A percentile compares a stretch with the other conserved stretches of the same genome.
phyloP scores from a whole-genome alignment of 257 asterid genomes.

The Scutellaria barbata region DNA sequence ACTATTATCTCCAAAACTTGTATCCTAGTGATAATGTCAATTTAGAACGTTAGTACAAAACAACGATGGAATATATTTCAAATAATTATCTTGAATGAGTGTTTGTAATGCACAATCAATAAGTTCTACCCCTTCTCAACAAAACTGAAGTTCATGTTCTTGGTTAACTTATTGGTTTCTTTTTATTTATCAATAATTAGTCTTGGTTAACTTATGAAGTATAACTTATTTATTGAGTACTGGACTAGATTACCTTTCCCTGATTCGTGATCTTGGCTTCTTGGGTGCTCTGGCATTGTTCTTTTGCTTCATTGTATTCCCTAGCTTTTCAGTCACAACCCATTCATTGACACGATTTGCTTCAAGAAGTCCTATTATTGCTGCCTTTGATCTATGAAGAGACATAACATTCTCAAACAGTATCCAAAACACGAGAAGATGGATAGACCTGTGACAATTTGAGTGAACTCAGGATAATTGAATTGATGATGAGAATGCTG shows the following conservation, averaged over 20 bases:
- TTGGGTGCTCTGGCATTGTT: constrained; percentile 44
- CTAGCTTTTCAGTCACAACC: constrained; percentile 92
- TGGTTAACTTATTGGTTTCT: constrained; percentile 14
- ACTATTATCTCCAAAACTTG: constrained; percentile 72
- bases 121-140: background rate
- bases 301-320: constrained; percentile 66
- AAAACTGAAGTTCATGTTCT: constrained; percentile 17
- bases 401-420: constrained; percentile 90
- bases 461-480: constrained; percentile 20
- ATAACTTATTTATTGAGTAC: constrained; percentile 8
- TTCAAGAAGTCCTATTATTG: constrained; percentile 83
- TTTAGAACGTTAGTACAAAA: constrained; percentile 29
- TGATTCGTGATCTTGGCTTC: constrained; percentile 57
- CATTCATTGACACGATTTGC: constrained; percentile 82
- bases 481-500: constrained; percentile 21
- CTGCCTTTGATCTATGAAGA: constrained; percentile 87
- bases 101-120: background rate
- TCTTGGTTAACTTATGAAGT: background rate
- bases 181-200: background rate
- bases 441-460: constrained; percentile 59
- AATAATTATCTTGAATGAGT: background rate
- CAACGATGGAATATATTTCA: constrained; percentile 4
- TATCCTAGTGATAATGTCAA: constrained; percentile 54
- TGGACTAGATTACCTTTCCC: constrained; percentile 59
- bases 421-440: constrained; percentile 82